phyloP scores from a whole-genome alignment of 805 yeast species.

The Yamadazyma scolyti region DNA sequence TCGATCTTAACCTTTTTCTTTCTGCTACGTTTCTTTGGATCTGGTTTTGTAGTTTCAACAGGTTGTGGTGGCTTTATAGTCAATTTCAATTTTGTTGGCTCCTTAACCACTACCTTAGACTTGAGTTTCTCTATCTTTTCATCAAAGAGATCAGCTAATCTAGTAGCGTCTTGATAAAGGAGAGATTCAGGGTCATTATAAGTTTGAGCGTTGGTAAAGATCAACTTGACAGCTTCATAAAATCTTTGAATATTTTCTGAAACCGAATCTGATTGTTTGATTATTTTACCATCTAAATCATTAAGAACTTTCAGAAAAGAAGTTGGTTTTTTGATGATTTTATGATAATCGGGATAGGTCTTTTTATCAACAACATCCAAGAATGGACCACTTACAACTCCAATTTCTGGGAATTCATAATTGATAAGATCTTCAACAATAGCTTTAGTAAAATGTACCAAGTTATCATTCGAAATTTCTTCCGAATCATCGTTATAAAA shows the following conservation, averaged over 20 bases:
- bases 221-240: constrained; percentile 52
- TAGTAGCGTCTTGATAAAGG: constrained; percentile 67
- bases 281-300: constrained; percentile 49
- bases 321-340: constrained; percentile 68
- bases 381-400: constrained; percentile 65
- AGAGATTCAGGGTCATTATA: constrained; percentile 74
- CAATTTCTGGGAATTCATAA: constrained; percentile 46
- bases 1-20: constrained; percentile 8
- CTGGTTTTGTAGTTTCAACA: constrained; percentile 13
- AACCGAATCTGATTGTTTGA: constrained; percentile 19
- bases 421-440: constrained; percentile 39
- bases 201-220: constrained; percentile 74
- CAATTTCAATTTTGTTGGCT: constrained; percentile 16
- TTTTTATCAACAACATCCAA: constrained; percentile 67
- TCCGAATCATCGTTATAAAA: constrained; percentile 11
- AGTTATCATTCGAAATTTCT: constrained; percentile 15
- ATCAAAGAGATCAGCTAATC: constrained; percentile 52
- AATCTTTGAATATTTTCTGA: constrained; percentile 56
- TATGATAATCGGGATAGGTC: constrained; percentile 78
- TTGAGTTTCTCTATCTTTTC: constrained; percentile 32
- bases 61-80: constrained; percentile 19
- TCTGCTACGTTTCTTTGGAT: constrained; percentile 14
- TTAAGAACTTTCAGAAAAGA: constrained; percentile 58
- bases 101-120: constrained; percentile 18
- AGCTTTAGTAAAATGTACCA: constrained; percentile 17